Evolutionary conservation across 2,329 filamentous ascomycete genomes (phyloP).

Genomic region (Talaromyces sp.): DNA sequence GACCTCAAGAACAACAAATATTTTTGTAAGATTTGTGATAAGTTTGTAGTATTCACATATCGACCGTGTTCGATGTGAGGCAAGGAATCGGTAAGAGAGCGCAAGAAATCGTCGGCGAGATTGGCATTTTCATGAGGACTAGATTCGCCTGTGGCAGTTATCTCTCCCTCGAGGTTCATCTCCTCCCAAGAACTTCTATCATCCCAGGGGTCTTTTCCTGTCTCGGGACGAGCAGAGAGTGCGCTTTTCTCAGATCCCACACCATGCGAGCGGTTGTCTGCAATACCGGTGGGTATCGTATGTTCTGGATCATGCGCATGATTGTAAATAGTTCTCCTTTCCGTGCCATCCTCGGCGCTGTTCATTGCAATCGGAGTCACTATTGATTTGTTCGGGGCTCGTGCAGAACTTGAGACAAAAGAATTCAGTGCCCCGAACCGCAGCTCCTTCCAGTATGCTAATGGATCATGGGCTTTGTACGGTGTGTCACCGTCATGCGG

Average conservation of each 20-base stretch:
- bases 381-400: background rate
- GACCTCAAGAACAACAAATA: slow-evolving; percentile 26
- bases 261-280: background rate
- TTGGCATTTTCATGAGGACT: background rate
- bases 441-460: slow-evolving; percentile 6
- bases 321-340: background rate
- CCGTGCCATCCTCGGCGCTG: background rate
- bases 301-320: background rate
- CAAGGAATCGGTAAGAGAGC: slow-evolving; percentile 1
- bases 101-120: background rate
- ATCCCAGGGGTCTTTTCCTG: background rate
- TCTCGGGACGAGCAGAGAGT: background rate
- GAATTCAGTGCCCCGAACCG: slow-evolving; percentile 1
- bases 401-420: background rate
- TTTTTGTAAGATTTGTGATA: slow-evolving; percentile 36
- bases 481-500: background rate
- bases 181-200: background rate
- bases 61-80: slow-evolving; percentile 10
- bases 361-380: slow-evolving; percentile 2
- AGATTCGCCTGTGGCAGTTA: background rate
- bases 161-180: background rate
- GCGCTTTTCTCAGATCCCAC: background rate
- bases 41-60: slow-evolving; percentile 14
- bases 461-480: background rate
- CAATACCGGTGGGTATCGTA: background rate